Percentiles rank a stretch among this genome's conserved stretches.
Evolutionary conservation across 2,329 filamentous ascomycete genomes (phyloP).

Genomic region (Grosmannia serpens): DNA sequence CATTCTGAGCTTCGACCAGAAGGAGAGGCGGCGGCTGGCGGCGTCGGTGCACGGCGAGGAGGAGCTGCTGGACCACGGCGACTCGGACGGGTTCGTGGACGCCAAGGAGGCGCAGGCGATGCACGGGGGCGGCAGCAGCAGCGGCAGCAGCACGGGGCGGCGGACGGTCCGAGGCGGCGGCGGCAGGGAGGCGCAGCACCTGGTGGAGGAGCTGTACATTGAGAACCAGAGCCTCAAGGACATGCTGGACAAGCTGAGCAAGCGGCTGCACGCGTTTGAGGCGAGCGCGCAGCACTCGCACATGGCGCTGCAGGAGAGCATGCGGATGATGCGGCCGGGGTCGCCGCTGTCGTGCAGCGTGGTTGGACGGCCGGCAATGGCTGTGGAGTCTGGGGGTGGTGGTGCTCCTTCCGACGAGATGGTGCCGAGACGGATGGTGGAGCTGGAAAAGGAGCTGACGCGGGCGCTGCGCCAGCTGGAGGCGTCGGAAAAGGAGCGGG

Average conservation of each 20-base stretch:
- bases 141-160: slow-evolving; percentile 2
- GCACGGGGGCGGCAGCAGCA: slow-evolving; percentile 23
- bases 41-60: slow-evolving; percentile 33
- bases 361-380: neutral
- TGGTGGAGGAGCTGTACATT: slow-evolving; percentile 75
- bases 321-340: slow-evolving; percentile 47
- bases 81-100: slow-evolving; percentile 83
- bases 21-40: slow-evolving; percentile 50
- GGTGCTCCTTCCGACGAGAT: slow-evolving; percentile 28
- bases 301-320: slow-evolving; percentile 76
- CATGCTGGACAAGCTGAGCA: slow-evolving; percentile 75
- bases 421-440: slow-evolving; percentile 38
- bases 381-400: neutral
- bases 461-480: slow-evolving; percentile 49
- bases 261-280: slow-evolving; percentile 86
- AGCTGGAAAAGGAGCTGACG: slow-evolving; percentile 57
- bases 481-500: slow-evolving; percentile 51
- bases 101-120: slow-evolving; percentile 54
- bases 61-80: slow-evolving; percentile 39
- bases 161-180: slow-evolving; percentile 17
- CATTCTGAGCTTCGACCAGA: slow-evolving; percentile 62
- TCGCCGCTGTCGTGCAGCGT: slow-evolving; percentile 25
- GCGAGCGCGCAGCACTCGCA: slow-evolving; percentile 80
- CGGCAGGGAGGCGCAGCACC: slow-evolving; percentile 45
- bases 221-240: slow-evolving; percentile 82